Percentiles rank a stretch among this genome's conserved stretches.
These are phyloP conservation scores for Amanita muscaria DNA, from an alignment of 768 basidiomycete genomes.

Conservation along the genomic window DNA sequence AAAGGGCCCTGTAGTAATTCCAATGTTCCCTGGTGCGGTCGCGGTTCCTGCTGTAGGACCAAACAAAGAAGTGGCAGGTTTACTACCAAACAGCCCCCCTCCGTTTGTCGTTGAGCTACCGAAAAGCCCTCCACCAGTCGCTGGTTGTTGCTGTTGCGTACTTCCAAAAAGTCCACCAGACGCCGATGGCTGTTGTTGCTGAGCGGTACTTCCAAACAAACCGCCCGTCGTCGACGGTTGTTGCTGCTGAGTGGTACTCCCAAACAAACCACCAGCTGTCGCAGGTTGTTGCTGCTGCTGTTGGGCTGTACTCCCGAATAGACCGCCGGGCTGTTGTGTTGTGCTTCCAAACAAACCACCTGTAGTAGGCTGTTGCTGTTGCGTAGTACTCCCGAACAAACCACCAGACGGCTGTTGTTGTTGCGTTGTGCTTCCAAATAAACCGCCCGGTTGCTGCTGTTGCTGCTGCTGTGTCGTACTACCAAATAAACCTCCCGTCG, in stretches of 20 bases:
- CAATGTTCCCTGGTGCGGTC: constrained; percentile 8
- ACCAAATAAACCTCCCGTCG: constrained; percentile 19
- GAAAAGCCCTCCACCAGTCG: constrained; percentile 15
- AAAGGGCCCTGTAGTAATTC: constrained; percentile 18
- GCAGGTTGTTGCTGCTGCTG: constrained; percentile 12
- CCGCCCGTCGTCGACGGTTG: constrained; percentile 15
- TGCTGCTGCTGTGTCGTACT: constrained; percentile 15
- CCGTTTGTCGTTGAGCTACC: constrained; percentile 14
- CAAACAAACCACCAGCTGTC: constrained; percentile 19
- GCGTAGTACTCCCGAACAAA: constrained; percentile 19
- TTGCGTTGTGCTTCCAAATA: constrained; percentile 20
- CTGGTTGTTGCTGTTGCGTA: constrained; percentile 9
- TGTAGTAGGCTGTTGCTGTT: constrained; percentile 6
- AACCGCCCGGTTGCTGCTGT: constrained; percentile 11
- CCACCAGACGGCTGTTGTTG: constrained; percentile 9
- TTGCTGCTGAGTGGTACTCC: constrained; percentile 11
- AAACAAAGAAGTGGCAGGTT: constrained; percentile 15
- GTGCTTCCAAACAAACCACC: constrained; percentile 13
- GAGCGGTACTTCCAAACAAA: constrained; percentile 2
- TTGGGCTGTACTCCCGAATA: constrained; percentile 14
- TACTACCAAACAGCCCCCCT: constrained; percentile 9
- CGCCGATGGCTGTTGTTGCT: constrained; percentile 4
- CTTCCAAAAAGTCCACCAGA: constrained; percentile 13
- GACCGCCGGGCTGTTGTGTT: constrained; percentile 12
- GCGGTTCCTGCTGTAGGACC: constrained; percentile 15